phyloP scores from a whole-genome alignment of 2,329 filamentous ascomycete genomes.

The Xylariaceae sp. region DNA sequence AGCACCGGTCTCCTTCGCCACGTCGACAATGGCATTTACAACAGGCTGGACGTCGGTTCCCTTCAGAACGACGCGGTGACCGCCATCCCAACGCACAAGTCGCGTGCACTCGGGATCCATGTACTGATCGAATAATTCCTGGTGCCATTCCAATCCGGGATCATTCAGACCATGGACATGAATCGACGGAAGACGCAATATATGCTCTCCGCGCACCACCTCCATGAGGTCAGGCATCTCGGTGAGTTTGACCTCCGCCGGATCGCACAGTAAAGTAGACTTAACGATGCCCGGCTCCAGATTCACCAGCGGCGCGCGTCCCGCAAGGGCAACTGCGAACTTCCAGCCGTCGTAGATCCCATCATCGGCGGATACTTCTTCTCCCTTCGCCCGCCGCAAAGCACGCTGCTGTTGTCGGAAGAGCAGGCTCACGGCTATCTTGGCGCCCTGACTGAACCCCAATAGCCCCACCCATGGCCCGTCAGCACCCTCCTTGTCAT shows the following conservation, averaged over 20 bases:
- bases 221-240: slow-evolving; percentile 40
- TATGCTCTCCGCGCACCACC: slow-evolving; percentile 37
- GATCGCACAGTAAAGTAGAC: slow-evolving; percentile 26
- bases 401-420: slow-evolving; percentile 54
- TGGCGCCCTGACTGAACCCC: slow-evolving; percentile 64
- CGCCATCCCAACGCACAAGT: slow-evolving; percentile 68
- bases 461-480: slow-evolving; percentile 56
- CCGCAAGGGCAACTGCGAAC: slow-evolving; percentile 59
- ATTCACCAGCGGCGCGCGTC: slow-evolving; percentile 53
- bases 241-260: slow-evolving; percentile 34
- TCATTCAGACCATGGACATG: slow-evolving; percentile 63
- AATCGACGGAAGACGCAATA: slow-evolving; percentile 54
- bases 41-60: slow-evolving; percentile 56
- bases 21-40: slow-evolving; percentile 45
- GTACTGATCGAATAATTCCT: slow-evolving; percentile 51
- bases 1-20: slow-evolving; percentile 44
- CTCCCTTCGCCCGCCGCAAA: slow-evolving; percentile 6
- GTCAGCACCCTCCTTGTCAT: slow-evolving; percentile 43
- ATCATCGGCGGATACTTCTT: slow-evolving; percentile 12
- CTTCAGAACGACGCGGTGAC: slow-evolving; percentile 66
- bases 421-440: slow-evolving; percentile 54
- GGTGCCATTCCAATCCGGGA: slow-evolving; percentile 54
- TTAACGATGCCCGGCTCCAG: slow-evolving; percentile 37
- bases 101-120: slow-evolving; percentile 49
- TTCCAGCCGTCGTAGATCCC: slow-evolving; percentile 40